Evolutionary conservation across 768 basidiomycete species (phyloP), one percentile per base, ranked within the genome.

Genomic region (Amyloporia xantha): DNA sequence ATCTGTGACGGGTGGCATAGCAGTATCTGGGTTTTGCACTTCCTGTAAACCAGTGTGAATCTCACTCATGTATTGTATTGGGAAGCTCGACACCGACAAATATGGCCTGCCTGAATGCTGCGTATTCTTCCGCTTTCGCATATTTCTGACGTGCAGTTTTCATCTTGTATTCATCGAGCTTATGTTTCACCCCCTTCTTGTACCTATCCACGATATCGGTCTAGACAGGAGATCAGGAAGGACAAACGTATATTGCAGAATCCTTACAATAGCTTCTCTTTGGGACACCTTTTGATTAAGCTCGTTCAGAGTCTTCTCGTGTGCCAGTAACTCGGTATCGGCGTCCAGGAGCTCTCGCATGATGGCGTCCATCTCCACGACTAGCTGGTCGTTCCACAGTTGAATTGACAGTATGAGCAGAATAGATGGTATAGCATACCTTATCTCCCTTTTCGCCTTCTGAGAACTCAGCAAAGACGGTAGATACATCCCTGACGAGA

Each of bases 141-240:
- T 91, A 93, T 61, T 84, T 91, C 64, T 93, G 87, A 7, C 91
- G 78, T 5, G 80, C 70, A 0, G 90, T 91, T 67, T 79, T 80
- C 24, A 60, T 60, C 1, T 68, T 55, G 62, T 88, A 86, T 24
- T 68, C 70, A 5, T 74, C 66, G 37, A 74, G 59, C 35, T 62
- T 64, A 13, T 61, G 62, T 41, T 72, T 61, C 0, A 81, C 70
- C n/a, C 64, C 73, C 20, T 56, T 56, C 41, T 76, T 62, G 57
- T 89, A 93, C 24, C 55, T 60, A 7, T 73, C 69, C 5, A 77
- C 60, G 6, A 75, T 69, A 51, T 82, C 66, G 40, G 68, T 69
- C 87, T 89, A 47, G 5, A n/a, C 2, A 11, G 28, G 47, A 33
- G 21, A 57, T 39, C 30, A 30, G 15, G 30, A 44, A n/a, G 36